phyloP scores from a whole-genome alignment of 345 rosid genomes.

The Gossypium raimondii region DNA sequence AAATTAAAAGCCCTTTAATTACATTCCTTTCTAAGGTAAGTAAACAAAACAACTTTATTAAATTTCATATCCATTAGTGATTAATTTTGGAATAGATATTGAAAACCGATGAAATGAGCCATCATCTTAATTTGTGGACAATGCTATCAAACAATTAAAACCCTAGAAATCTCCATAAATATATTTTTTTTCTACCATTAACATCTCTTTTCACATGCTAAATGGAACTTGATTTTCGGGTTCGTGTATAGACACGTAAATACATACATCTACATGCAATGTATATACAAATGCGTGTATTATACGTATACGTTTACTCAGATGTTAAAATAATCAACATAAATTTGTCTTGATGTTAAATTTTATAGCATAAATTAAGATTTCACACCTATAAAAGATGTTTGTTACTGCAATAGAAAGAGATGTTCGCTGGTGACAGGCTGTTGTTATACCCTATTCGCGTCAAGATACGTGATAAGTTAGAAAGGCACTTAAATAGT shows the following conservation, averaged over 20 bases:
- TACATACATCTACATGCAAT: background rate
- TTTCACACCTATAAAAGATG: background rate
- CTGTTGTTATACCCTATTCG: no score
- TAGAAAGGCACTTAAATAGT: no score
- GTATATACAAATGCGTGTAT: background rate
- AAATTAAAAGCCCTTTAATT: constrained; percentile 39
- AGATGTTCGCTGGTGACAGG: background rate
- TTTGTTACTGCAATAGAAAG: background rate
- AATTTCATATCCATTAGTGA: constrained; percentile 28
- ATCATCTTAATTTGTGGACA: constrained; percentile 23
- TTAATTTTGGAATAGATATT: constrained; percentile 36
- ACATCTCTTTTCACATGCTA: background rate
- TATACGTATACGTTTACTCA: background rate
- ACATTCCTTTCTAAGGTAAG: constrained; percentile 46
- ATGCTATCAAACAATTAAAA: constrained; percentile 23
- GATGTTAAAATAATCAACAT: background rate
- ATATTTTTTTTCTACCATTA: background rate
- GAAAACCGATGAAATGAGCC: constrained; percentile 19
- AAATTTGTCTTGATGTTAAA: background rate
- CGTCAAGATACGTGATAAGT: no score
- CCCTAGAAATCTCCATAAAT: background rate
- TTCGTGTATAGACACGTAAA: background rate
- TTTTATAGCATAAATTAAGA: background rate
- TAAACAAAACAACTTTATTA: constrained; percentile 49
- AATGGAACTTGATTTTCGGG: background rate